Evolutionary conservation across 2,329 filamentous ascomycete genomes (phyloP), one percentile per base, ranked within the genome.

Genomic region (Pseudocercospora fijiensis): DNA sequence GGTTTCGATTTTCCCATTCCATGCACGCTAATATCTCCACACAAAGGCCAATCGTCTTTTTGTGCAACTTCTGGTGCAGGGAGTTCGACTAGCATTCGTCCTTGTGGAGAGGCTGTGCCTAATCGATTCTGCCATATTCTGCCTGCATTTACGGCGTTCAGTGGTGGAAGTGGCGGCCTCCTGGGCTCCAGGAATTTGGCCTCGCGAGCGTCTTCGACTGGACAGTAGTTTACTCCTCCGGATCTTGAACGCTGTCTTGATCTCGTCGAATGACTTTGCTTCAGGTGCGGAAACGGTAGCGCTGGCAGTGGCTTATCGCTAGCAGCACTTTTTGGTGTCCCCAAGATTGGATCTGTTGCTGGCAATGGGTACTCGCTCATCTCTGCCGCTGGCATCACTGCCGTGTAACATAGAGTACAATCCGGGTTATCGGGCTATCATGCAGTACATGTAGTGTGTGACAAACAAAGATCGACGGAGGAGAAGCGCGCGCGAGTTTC

Each of bases 111-210:
- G 4, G 24, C 26, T 30, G 51, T 28, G 0, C 51, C 22, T 5
- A 27, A 16, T 30, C 51, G 51, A 53, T 18, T 27, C 27, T 53
- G 51, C 51, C 51, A 53, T 53, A 53, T 53, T 9, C 51, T 53
- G 51, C 51, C 51, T 10, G 51, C 27, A 13, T 53, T 53, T 2
- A 53, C 26, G 22, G 26, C n/a, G 18, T 28, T 30, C 1, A 53
- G 26, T 4, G 51, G 26, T n/a, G 51, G 51, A n/a, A 53, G 27
- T n/a, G 24, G 51, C 4, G 51, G 27, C n/a, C 24, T 53, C 4
- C 51, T 30, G 3, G 51, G 51, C 26, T 27, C 51, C 13, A 53
- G 51, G 11, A 53, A 53, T 18, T 30, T 53, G 22, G 26, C 51
- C 5, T 53, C 20, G 1, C 49, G 49, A 26, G 49, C 26, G n/a